Evolutionary conservation across 2,329 filamentous ascomycete species (phyloP).

Genomic region (Colletotrichum echinochloae): DNA sequence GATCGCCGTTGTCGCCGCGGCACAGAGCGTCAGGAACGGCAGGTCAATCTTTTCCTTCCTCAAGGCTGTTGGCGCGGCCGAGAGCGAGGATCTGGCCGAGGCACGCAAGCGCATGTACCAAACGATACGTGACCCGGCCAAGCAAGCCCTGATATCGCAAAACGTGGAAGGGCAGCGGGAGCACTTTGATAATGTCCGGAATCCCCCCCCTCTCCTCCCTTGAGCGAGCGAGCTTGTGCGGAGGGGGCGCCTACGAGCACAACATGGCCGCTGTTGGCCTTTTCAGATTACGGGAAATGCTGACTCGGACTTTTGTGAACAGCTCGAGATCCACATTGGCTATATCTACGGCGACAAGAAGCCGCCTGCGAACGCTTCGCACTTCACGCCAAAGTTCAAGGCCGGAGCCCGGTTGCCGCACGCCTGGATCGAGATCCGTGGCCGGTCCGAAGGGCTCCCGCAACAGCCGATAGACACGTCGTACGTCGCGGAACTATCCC

Average conservation of each 20-base stretch:
- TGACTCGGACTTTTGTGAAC: background rate
- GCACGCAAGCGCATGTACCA: conserved; percentile 47
- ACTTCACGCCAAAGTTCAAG: conserved; percentile 51
- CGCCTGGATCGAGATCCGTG: conserved; percentile 49
- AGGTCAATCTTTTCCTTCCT: conserved; percentile 56
- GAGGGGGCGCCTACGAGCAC: background rate
- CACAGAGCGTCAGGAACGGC: conserved; percentile 59
- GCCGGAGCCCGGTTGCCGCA: conserved; percentile 55
- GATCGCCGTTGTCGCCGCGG: conserved; percentile 54
- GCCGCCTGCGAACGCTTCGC: conserved; percentile 52
- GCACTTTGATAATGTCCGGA: conserved; percentile 54
- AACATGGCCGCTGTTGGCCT: background rate
- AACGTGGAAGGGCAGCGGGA: conserved; percentile 53
- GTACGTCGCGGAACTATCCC: conserved; percentile 49
- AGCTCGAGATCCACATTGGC: conserved; percentile 57
- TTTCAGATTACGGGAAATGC: too few relatives aligned
- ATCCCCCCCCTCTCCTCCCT: too few relatives aligned
- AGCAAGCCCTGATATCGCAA: conserved; percentile 47
- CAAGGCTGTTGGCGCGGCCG: conserved; percentile 53
- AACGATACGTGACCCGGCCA: conserved; percentile 47
- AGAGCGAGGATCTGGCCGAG: conserved; percentile 45
- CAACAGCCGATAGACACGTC: conserved; percentile 49
- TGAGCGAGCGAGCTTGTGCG: too few relatives aligned
- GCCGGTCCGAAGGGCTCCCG: background rate
- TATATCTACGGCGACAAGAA: conserved; percentile 54